Base-by-base conservation (phyloP, 176 grass and related monocot genomes). In the Triticum dicoccoides region DNA sequence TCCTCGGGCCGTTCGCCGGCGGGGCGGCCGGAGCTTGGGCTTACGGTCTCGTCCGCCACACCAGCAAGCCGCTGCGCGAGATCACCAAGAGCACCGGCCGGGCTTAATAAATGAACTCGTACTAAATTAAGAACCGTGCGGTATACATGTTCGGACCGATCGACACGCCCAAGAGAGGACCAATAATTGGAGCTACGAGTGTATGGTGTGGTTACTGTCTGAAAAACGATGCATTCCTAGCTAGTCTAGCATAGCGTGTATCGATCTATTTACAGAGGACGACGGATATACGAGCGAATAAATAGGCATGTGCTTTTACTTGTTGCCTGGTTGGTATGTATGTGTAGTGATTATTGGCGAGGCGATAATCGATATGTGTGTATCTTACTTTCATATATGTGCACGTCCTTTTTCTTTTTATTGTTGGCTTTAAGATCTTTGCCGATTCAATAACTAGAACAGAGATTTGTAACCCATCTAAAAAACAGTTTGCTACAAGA, bases 11-110 rank as follows among this genome's bases (percentile, higher is more conserved):
- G 14, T 88, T 92, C 73, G 86, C 81, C 27, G 93, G 94, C 42
- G 65, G 93, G 9, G 86, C 93, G 4, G 85, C 77, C 4, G 97
- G 92, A 21, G 94, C 94, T 0, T 82, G 94, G 97, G 88, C 92
- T 6, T 94, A 96, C 85, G 87, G 88, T 54, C 88, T 98, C 84
- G 69, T 96, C 80, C 91, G 92, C 9, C 88, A 61, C 80, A 92
- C 94, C 12, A 80, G 87, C 52, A 91, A 87, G 95, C 84, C 93
- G 6, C 76, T 90, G 20, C 67, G 73, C 54, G 88, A 96, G 76
- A 73, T 94, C 82, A 87, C 85, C 32, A 88, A 92, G 64, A 17
- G 24, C 62, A 0, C 6, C 33, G 33, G 18, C 51, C 51, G 51
- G 15, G 51, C 51, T 17, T 52, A 17, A 52, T 18, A 1, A 38